phyloP scores from a whole-genome alignment of 306 rosid species.

The Cicer chorassanicum region DNA sequence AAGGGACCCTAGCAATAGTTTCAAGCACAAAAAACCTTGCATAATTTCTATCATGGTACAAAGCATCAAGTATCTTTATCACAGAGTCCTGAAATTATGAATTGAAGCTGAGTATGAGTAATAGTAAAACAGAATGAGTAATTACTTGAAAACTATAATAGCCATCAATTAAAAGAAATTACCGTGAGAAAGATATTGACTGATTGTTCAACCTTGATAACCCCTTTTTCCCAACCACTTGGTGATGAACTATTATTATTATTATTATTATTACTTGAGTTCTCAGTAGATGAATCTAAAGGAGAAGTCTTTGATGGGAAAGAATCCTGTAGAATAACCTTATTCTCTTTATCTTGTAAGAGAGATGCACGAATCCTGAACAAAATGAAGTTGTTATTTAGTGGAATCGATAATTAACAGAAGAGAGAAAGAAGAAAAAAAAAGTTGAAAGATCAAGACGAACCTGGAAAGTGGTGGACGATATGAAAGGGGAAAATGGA shows the following conservation, averaged over 20 bases:
- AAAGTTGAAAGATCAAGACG: background rate
- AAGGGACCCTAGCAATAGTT: constrained; percentile 98
- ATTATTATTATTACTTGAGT: background rate
- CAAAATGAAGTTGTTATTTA: background rate
- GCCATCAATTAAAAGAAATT: background rate
- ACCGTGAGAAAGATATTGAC: constrained; percentile 87
- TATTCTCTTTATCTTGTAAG: constrained; percentile 70
- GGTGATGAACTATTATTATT: constrained; percentile 48
- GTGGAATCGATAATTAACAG: background rate
- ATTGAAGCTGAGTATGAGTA: constrained; percentile 30
- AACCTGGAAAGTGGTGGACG: constrained; percentile 31
- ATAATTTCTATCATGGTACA: constrained; percentile 78
- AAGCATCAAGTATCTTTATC: constrained; percentile 75
- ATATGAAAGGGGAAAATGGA: background rate
- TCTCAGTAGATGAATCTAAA: constrained; percentile 40
- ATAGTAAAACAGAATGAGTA: constrained; percentile 5
- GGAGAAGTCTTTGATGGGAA: constrained; percentile 60
- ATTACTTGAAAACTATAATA: too few relatives aligned
- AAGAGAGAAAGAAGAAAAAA: background rate
- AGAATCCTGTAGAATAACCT: constrained; percentile 62
- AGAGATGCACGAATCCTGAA: constrained; percentile 66
- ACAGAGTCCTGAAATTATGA: constrained; percentile 82
- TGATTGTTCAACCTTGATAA: constrained; percentile 79
- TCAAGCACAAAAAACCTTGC: constrained; percentile 95
- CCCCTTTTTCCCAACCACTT: constrained; percentile 56